Evolutionary conservation across 2,329 filamentous ascomycete species (phyloP), one percentile per base, ranked within the genome.

Genomic region (Alternaria angustiovoidea): DNA sequence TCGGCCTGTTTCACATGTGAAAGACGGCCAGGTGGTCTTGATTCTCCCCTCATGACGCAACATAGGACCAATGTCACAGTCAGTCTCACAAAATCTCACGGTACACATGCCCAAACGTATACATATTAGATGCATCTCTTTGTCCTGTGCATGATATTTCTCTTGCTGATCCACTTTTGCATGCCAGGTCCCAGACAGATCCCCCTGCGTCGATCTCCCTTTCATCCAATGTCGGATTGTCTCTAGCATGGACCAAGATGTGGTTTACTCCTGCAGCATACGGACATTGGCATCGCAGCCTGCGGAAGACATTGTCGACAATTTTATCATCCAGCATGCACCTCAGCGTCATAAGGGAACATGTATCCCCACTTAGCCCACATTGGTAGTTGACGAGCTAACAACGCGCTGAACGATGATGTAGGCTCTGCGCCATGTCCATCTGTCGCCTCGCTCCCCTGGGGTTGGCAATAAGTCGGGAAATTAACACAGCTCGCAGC

Each of bases 1-100:
- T 34, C 28, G 41, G 28, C 39, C n/a, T 11, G 63, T 63, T 65
- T 65, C 58, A 54, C 63, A 65, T 65, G 63, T 65, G 61, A 65
- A 61, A 63, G 43, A 42, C 28, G 28, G 38, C 36, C 55, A 42
- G 42, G 28, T 48, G 39, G 32, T 28, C 41, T 48, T 56, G 32
- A 52, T n/a, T 52, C 57, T 43, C 34, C 28, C 34, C 28, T 54
- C 61, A 64, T 64, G 63, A 65, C 63, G 63, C 61, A 48, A 59
- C 59, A 20, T 54, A 47, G 24, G 42, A 22, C 26, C 41, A 41
- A 26, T 51, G 12, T 16, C 26, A 36, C 18, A 59, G 18, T 22
- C 52, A 47, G 41, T 36, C 52, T 51, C 39, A 24, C 26, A 44
- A 39, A 47, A 12, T 24, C 46, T 36, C 46, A 38, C 32, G 7